Evolutionary conservation across 2,329 filamentous ascomycete species (phyloP).

Genomic region (Pleomassaria siparia): DNA sequence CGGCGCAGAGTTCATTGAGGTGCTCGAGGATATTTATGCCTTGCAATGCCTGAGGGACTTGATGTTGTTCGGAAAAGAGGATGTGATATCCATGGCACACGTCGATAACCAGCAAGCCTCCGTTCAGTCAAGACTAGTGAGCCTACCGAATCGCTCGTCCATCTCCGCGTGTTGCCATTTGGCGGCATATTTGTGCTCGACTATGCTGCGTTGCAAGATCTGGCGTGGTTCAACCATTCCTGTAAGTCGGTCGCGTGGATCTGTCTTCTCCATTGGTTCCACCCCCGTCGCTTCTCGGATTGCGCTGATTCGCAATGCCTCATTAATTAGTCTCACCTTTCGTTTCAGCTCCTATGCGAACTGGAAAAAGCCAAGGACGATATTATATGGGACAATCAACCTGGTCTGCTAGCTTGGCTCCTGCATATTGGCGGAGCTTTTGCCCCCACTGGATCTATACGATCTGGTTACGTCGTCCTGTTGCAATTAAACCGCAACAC

Average conservation of each 20-base stretch:
- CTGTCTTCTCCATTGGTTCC: neutral
- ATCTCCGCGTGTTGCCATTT: constrained; percentile 2
- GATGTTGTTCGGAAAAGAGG: neutral
- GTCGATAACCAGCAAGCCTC: constrained; percentile 4
- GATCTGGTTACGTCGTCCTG: neutral
- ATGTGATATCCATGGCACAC: constrained; percentile 2
- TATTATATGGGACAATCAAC: neutral
- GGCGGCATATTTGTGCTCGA: constrained; percentile 5
- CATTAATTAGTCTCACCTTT: constrained; percentile 2
- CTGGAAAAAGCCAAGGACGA: constrained; percentile 1
- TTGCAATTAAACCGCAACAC: constrained; percentile 1
- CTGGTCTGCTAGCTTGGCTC: constrained; percentile 3
- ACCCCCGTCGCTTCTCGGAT: neutral
- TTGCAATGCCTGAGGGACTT: constrained; percentile 3
- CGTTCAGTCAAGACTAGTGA: constrained; percentile 2
- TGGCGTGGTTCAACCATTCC: constrained; percentile 4
- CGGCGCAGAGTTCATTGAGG: neutral
- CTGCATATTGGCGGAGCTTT: constrained; percentile 4
- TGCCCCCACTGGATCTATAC: constrained; percentile 1
- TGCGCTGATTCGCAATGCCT: neutral
- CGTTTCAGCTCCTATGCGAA: constrained; percentile 2
- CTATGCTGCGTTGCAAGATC: constrained; percentile 1
- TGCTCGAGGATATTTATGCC: constrained; percentile 1
- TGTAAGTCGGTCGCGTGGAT: neutral
- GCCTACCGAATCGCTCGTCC: constrained; percentile 1